Conservation (phyloP, 257 asterid genomes). For the Forsythia viridissima region DNA sequence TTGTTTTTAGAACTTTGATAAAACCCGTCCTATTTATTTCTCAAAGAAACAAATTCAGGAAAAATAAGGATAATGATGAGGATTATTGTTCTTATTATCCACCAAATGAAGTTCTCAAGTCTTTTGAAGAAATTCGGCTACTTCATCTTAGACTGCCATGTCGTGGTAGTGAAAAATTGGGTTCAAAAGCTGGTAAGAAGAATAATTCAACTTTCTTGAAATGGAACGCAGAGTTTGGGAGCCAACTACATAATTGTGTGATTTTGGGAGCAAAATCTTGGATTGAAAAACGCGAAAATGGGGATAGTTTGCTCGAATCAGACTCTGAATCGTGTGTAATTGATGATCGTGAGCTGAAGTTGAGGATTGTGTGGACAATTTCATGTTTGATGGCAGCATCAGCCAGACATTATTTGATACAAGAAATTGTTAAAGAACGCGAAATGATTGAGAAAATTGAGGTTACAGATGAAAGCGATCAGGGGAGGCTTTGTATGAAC, state of each 20-base stretch:
- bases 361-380: constrained; percentile 66
- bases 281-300: constrained; percentile 8
- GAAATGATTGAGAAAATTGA: constrained; percentile 35
- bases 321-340: constrained; percentile 25
- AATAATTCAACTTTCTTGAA: constrained; percentile 39
- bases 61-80: constrained; percentile 33
- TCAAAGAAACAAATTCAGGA: constrained; percentile 31
- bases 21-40: constrained; percentile 47
- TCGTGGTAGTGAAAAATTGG: constrained; percentile 19
- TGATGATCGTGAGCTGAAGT: constrained; percentile 54
- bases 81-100: constrained; percentile 33
- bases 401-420: constrained; percentile 55
- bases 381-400: constrained; percentile 71
- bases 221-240: constrained; percentile 79
- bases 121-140: constrained; percentile 43
- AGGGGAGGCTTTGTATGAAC: constrained; percentile 60
- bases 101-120: constrained; percentile 39
- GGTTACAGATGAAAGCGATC: constrained; percentile 56
- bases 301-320: background rate
- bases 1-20: constrained; percentile 25
- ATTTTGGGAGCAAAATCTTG: constrained; percentile 59
- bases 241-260: constrained; percentile 61
- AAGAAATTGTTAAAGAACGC: constrained; percentile 35
- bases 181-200: constrained; percentile 5
- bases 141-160: constrained; percentile 51